phyloP scores from a whole-genome alignment of 1,284 basidiomycete species.

The Macrocystidia cucumis region DNA sequence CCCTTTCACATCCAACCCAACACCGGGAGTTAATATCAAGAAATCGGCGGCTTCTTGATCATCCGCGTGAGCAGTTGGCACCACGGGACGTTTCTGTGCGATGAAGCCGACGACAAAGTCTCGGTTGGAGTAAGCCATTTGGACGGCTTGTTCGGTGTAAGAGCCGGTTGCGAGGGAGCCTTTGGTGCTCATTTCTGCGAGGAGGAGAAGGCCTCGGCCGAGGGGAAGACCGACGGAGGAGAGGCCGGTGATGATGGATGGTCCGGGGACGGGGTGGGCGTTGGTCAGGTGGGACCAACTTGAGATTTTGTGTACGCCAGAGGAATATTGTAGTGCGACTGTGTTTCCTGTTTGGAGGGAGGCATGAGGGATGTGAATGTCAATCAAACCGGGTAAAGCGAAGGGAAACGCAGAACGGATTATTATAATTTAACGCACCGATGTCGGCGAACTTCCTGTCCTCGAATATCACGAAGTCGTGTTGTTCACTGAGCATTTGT shows the following conservation, averaged over 20 bases:
- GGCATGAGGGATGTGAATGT: neutral
- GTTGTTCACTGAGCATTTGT: slow-evolving; percentile 64
- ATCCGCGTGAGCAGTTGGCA: slow-evolving; percentile 35
- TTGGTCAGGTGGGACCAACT: slow-evolving; percentile 98
- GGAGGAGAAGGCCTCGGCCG: slow-evolving; percentile 81
- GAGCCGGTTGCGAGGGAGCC: slow-evolving; percentile 80
- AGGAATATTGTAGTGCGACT: slow-evolving; percentile 90
- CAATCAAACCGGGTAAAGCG: neutral
- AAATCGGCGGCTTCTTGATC: slow-evolving; percentile 52
- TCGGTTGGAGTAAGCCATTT: slow-evolving; percentile 74
- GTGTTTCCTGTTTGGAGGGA: slow-evolving; percentile 72
- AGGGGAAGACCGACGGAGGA: slow-evolving; percentile 81
- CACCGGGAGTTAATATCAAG: slow-evolving; percentile 89
- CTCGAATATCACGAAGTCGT: slow-evolving; percentile 97
- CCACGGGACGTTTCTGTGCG: slow-evolving; percentile 80
- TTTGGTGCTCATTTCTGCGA: slow-evolving; percentile 95
- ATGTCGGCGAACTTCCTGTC: slow-evolving; percentile 99
- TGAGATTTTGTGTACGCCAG: slow-evolving; percentile 91
- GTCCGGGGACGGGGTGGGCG: slow-evolving; percentile 92
- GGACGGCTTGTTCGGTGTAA: slow-evolving; percentile 84
- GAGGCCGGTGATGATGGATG: slow-evolving; percentile 87
- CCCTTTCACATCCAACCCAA: slow-evolving; percentile 78
- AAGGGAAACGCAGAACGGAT: neutral
- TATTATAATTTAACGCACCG: too few relatives aligned
- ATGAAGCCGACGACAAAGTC: slow-evolving; percentile 97